Evolutionary conservation across 441 rosid species (phyloP).

Genomic region (Populus hybrid): DNA sequence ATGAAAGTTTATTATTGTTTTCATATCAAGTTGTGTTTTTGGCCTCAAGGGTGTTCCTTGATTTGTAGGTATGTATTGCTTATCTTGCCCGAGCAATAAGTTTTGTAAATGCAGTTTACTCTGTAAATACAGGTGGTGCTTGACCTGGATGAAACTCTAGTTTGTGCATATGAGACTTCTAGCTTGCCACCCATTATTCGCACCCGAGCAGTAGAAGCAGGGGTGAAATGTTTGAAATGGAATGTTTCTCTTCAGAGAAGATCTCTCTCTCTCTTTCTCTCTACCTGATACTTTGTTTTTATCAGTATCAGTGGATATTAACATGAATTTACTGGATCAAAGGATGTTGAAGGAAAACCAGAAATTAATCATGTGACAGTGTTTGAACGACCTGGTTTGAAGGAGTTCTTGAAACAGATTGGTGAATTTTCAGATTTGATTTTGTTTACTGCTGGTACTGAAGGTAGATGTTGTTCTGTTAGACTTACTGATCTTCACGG

Average conservation of each 20-base stretch:
- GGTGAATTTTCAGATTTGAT: slow-evolving; percentile 79
- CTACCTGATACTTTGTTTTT: slow-evolving; percentile 8
- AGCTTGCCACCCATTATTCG: slow-evolving; percentile 56
- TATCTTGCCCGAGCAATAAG: neutral
- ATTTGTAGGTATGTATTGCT: no score
- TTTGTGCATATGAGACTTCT: slow-evolving; percentile 76
- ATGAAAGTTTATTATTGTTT: no score
- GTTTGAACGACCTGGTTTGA: slow-evolving; percentile 89
- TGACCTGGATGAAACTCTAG: slow-evolving; percentile 89
- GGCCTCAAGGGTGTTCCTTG: no score
- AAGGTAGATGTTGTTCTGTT: slow-evolving; percentile 48
- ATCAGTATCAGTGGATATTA: slow-evolving; percentile 1
- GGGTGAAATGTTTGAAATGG: slow-evolving; percentile 76
- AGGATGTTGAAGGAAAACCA: slow-evolving; percentile 75
- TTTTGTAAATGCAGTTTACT: neutral
- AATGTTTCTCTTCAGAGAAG: slow-evolving; percentile 77
- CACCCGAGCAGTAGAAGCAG: slow-evolving; percentile 62
- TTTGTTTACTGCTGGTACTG: slow-evolving; percentile 87
- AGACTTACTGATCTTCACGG: neutral
- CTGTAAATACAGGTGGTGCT: slow-evolving; percentile 60
- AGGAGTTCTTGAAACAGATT: slow-evolving; percentile 60
- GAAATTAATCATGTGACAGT: slow-evolving; percentile 75
- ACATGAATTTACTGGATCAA: slow-evolving; percentile 27
- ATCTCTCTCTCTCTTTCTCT: slow-evolving; percentile 26
- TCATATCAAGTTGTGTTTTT: no score